These are phyloP conservation scores for Cryptococcus amylolentus DNA, from an alignment of 1,284 basidiomycete genomes.

Conservation along the genomic window DNA sequence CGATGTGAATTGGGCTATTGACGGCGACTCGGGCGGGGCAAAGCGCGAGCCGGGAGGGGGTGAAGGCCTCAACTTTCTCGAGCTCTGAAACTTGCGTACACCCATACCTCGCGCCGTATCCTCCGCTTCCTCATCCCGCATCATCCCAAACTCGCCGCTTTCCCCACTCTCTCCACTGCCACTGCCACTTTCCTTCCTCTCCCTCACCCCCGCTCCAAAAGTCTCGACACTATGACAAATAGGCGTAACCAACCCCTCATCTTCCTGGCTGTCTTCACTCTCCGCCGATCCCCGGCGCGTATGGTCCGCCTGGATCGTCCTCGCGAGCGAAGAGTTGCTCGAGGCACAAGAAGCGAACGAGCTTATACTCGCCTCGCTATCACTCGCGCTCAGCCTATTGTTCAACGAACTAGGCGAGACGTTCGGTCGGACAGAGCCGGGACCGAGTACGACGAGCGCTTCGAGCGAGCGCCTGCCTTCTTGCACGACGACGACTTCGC, in stretches of 20 bases:
- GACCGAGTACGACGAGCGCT: constrained; percentile 11
- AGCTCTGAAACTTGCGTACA: background rate
- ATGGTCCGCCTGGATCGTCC: background rate
- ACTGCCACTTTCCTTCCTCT: background rate
- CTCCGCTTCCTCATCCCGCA: constrained; percentile 5
- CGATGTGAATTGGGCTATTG: background rate
- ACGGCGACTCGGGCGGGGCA: background rate
- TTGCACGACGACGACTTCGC: constrained; percentile 12
- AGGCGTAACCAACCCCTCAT: constrained; percentile 1
- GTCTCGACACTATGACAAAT: background rate
- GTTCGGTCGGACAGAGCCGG: background rate
- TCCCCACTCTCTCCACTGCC: background rate
- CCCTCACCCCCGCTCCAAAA: background rate
- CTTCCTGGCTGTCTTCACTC: background rate
- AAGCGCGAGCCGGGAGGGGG: background rate
- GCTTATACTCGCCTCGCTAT: background rate
- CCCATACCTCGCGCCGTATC: constrained; percentile 1
- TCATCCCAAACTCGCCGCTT: background rate
- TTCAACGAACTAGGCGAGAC: background rate
- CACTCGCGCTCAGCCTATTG: background rate
- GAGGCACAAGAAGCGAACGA: background rate
- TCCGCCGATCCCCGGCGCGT: constrained; percentile 8
- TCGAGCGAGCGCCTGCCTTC: constrained; percentile 12
- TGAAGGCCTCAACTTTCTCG: background rate
- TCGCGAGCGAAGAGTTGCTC: background rate